phyloP scores from a whole-genome alignment of 345 rosid genomes.

The Leavenworthia alabamica region DNA sequence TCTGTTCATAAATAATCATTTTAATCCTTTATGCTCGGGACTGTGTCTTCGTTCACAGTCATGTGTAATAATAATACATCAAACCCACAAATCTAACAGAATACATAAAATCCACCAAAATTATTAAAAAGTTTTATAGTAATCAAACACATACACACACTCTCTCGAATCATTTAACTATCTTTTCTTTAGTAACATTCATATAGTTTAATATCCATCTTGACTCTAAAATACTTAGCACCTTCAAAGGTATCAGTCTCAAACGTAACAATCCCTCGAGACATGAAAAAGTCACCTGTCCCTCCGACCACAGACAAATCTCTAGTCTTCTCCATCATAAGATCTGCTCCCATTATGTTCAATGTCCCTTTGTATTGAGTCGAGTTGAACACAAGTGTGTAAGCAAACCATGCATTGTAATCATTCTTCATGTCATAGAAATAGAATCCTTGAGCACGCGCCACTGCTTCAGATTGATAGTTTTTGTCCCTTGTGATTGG shows the following conservation, averaged over 20 bases:
- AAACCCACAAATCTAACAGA: background rate
- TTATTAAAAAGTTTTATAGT: background rate
- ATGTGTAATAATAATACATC: background rate
- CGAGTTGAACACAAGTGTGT: conserved; percentile 60
- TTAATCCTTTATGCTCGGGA: no score
- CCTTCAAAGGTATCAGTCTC: conserved; percentile 52
- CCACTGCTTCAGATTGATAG: conserved; percentile 39
- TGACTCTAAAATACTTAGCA: conserved; percentile 47
- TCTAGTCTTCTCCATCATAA: conserved; percentile 55
- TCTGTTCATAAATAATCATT: no score
- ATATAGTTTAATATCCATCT: conserved; percentile 32
- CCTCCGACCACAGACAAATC: conserved; percentile 70
- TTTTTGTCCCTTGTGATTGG: conserved; percentile 43
- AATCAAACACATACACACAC: background rate
- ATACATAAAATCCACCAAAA: background rate
- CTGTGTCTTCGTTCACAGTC: no score
- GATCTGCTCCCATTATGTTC: conserved; percentile 60
- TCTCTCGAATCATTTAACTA: no score
- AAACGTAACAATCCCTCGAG: conserved; percentile 59
- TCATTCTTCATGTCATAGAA: conserved; percentile 48
- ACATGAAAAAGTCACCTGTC: conserved; percentile 77
- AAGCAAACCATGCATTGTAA: conserved; percentile 49
- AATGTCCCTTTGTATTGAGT: conserved; percentile 54
- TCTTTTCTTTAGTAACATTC: conserved; percentile 36
- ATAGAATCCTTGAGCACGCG: conserved; percentile 61